A percentile compares a stretch with the other conserved stretches of the same genome.
Conservation (phyloP, 1,284 basidiomycete species). For the Rhodotorula sp. region DNA sequence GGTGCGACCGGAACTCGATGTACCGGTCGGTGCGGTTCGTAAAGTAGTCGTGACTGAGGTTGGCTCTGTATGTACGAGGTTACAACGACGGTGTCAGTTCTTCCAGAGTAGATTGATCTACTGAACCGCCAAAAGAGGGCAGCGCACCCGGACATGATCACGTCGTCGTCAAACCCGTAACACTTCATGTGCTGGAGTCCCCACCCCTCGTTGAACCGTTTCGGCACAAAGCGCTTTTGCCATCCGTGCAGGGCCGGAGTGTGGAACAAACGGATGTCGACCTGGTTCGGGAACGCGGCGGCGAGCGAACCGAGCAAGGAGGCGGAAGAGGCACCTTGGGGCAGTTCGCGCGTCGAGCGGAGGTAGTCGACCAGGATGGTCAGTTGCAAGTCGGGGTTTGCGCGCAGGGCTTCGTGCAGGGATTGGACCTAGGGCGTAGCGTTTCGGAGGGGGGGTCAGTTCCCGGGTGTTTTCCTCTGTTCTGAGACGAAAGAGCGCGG, state of each 20-base stretch:
- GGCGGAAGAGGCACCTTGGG: constrained; percentile 60
- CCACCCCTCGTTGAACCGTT: constrained; percentile 95
- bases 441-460: neutral
- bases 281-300: constrained; percentile 67
- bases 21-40: constrained; percentile 94
- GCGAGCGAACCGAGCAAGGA: constrained; percentile 70
- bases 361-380: constrained; percentile 83
- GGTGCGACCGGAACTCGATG: constrained; percentile 66
- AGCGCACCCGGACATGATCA: constrained; percentile 86
- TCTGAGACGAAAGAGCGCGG: neutral
- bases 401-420: constrained; percentile 60
- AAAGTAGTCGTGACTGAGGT: constrained; percentile 91
- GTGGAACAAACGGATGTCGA: constrained; percentile 75
- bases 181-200: constrained; percentile 98
- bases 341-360: constrained; percentile 78
- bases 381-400: constrained; percentile 64
- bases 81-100: neutral
- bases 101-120: neutral
- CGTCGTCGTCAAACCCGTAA: constrained; percentile 87
- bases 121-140: neutral
- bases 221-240: constrained; percentile 74
- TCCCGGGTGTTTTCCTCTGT: neutral
- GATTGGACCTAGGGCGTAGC: constrained; percentile 61
- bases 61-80: constrained; percentile 64
- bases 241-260: constrained; percentile 78